Percentiles rank a stretch among this genome's conserved stretches.
Evolutionary conservation across 164 flowering plant genomes (phyloP).

Genomic region (Chimonanthus salicifolius): DNA sequence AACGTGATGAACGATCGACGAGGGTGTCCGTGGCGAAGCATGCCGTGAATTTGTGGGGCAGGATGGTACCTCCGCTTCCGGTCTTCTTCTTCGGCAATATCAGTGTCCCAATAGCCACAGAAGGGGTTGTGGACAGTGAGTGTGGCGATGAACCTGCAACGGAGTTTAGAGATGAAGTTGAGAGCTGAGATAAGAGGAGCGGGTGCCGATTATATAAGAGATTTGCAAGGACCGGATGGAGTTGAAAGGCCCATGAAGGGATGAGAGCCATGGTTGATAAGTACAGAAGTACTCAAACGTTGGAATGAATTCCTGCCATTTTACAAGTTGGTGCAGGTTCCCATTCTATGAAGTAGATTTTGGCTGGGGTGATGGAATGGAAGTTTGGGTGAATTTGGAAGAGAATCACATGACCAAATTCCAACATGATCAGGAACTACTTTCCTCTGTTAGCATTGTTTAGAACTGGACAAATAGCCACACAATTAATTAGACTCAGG

Average conservation of each 20-base stretch:
- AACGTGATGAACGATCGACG: not conserved
- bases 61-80: slow-evolving; percentile 24
- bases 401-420: slow-evolving; percentile 13
- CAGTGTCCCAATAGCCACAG: not conserved
- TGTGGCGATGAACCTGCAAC: not conserved
- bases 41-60: slow-evolving; percentile 34
- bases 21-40: slow-evolving; percentile 21
- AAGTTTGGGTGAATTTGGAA: slow-evolving; percentile 17
- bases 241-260: not conserved
- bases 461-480: too few relatives aligned
- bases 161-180: slow-evolving; percentile 8
- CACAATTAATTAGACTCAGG: too few relatives aligned
- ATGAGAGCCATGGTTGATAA: not conserved
- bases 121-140: not conserved
- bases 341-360: slow-evolving; percentile 32
- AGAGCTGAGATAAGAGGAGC: slow-evolving; percentile 11
- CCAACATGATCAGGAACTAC: slow-evolving; percentile 10
- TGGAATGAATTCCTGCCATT: not conserved
- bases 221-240: slow-evolving; percentile 1
- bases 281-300: not conserved
- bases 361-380: slow-evolving; percentile 31
- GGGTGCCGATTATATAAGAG: slow-evolving; percentile 4
- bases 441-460: slow-evolving; percentile 3
- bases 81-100: slow-evolving; percentile 37
- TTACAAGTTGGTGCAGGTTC: slow-evolving; percentile 29